Evolutionary conservation across 768 basidiomycete genomes (phyloP).

Genomic region (Mycena filopes): DNA sequence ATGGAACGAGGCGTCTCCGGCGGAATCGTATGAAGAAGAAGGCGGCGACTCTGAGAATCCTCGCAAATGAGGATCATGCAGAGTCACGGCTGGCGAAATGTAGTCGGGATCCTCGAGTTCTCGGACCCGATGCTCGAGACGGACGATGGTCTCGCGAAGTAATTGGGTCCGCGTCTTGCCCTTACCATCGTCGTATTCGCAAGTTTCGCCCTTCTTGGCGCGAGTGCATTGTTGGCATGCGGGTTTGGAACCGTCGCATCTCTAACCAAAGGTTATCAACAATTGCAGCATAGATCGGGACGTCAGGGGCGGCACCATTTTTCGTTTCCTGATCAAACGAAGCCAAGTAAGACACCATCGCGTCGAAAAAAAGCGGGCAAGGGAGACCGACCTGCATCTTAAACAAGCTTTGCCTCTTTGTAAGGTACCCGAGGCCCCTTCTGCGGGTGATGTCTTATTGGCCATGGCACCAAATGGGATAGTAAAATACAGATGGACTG

Average conservation of each 20-base stretch:
- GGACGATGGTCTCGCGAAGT: conserved; percentile 79
- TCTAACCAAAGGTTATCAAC: conserved; percentile 51
- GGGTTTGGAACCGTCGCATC: conserved; percentile 82
- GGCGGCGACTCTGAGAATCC: conserved; percentile 65
- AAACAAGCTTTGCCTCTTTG: conserved; percentile 80
- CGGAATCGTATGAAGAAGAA: conserved; percentile 62
- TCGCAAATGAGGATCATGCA: conserved; percentile 74
- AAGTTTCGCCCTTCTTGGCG: conserved; percentile 79
- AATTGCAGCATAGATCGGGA: conserved; percentile 10
- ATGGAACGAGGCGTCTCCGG: conserved; percentile 68
- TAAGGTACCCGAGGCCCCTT: conserved; percentile 54
- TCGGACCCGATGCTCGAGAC: conserved; percentile 75
- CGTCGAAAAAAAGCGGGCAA: conserved; percentile 19
- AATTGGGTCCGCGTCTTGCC: conserved; percentile 85
- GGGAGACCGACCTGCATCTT: conserved; percentile 67
- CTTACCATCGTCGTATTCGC: conserved; percentile 88
- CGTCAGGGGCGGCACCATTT: conserved; percentile 60
- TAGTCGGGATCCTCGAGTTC: conserved; percentile 84
- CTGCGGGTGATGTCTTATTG: conserved; percentile 55
- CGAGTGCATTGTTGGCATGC: conserved; percentile 82
- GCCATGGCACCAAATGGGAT: conserved; percentile 55
- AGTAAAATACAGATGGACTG: conserved; percentile 45
- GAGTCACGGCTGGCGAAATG: conserved; percentile 70
- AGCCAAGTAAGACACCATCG: conserved; percentile 19
- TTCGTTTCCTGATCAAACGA: conserved; percentile 64